phyloP scores from a whole-genome alignment of 306 rosid genomes.

The Mucuna pruriens region DNA sequence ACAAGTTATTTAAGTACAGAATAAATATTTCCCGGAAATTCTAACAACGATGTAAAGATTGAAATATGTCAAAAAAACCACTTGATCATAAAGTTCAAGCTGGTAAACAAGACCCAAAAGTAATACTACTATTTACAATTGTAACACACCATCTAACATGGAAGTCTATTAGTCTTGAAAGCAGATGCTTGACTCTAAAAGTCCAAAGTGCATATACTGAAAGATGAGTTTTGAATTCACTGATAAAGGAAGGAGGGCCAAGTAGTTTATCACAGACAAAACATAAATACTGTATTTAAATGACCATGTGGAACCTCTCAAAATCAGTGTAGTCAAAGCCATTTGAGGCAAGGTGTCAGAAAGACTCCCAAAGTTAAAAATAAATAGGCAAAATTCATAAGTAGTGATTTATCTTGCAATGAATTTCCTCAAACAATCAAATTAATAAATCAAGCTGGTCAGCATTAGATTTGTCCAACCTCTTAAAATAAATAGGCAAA shows the following conservation, averaged over 20 bases:
- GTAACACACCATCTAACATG: not conserved
- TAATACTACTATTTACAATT: not conserved
- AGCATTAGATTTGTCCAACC: not conserved
- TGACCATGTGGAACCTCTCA: not conserved
- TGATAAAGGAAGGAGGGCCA: not conserved
- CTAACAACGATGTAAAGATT: not conserved
- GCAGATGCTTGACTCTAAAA: not conserved
- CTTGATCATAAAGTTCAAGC: not conserved
- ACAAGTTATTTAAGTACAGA: not conserved
- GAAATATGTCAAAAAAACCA: not conserved
- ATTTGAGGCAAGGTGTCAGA: not conserved
- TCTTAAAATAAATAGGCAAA: not conserved
- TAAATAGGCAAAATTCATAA: not conserved
- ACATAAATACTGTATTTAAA: not conserved
- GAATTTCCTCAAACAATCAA: not conserved
- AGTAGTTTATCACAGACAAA: not conserved
- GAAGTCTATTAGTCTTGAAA: not conserved
- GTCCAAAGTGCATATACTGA: not conserved
- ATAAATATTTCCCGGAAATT: not conserved
- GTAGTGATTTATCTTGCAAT: not conserved
- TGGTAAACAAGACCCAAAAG: not conserved
- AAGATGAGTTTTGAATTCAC: not conserved
- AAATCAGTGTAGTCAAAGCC: not conserved
- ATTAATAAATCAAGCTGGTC: not conserved
- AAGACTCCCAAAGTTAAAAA: not conserved